Evolutionary conservation across 805 yeast species (phyloP).

Genomic region (Yamadazyma laniorum): DNA sequence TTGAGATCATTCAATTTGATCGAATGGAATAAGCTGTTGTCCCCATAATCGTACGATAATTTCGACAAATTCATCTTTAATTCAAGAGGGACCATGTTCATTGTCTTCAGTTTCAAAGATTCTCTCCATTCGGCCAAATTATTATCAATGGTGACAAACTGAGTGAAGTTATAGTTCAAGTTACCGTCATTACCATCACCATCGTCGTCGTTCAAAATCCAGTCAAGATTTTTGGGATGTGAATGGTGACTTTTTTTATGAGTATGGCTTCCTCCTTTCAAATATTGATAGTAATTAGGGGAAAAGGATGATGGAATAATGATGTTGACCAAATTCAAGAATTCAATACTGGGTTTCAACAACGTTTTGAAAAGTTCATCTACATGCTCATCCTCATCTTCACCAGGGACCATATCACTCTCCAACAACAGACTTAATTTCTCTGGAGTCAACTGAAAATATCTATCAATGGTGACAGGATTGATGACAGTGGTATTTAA

Average conservation of each 20-base stretch:
- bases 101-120: constrained; percentile 29
- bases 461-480: constrained; percentile 46
- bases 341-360: constrained; percentile 42
- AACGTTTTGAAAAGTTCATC: constrained; percentile 37
- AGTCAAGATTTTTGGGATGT: constrained; percentile 32
- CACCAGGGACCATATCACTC: constrained; percentile 10
- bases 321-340: constrained; percentile 41
- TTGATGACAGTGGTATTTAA: constrained; percentile 46
- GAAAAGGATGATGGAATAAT: constrained; percentile 47
- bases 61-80: constrained; percentile 30
- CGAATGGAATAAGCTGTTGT: constrained; percentile 30
- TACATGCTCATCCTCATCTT: constrained; percentile 19
- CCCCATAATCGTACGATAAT: constrained; percentile 7
- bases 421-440: constrained; percentile 36
- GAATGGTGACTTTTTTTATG: constrained; percentile 14
- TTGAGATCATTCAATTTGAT: constrained; percentile 21
- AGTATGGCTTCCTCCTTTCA: constrained; percentile 25
- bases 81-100: constrained; percentile 27
- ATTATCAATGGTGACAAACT: constrained; percentile 41
- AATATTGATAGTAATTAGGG: constrained; percentile 44
- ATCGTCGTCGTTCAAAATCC: constrained; percentile 46
- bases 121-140: constrained; percentile 42
- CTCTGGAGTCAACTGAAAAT: constrained; percentile 44
- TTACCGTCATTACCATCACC: constrained; percentile 50
- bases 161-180: constrained; percentile 43